Evolutionary conservation across 371 early-diverging fungal species (phyloP), one percentile per base, ranked within the genome.

Genomic region (Funneliformis caledonium): DNA sequence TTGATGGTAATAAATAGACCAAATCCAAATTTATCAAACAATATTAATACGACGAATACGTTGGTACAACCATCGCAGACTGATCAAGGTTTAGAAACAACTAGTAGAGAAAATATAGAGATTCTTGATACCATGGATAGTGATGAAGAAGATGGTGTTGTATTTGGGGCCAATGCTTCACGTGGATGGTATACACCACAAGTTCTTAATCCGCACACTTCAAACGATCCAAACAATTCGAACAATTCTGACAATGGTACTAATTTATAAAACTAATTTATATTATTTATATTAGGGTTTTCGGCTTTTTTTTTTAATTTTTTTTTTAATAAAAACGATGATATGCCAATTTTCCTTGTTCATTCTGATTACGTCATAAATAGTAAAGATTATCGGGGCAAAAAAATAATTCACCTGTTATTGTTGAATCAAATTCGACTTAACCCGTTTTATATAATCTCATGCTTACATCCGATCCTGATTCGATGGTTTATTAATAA

Each of bases 91-190:
- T 19, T 70, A 70, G 70, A 45, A 45, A 47, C 70, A 70, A 70
- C 43, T 14, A 47, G 47, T 70, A 45, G 22, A 22, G 70, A 70
- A 12, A 70, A 70, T 45, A 70, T 70, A 47, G 70, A 70, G n/a
- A 70, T 70, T 45, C n/a, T 70, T n/a, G 70, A 70, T 43, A 70
- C 70, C 5, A 42, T 70, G n/a, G 70, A 70, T 42, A 70, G 70
- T 22, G 70, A 70, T n/a, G 70, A 70, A 1, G 70, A 70, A 0
- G 70, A 70, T 70, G 47, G 70, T 11, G 70, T 47, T 33, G 42
- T 70, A 22, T 70, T 70, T 45, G 47, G 45, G 10, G 43, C 9
- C 4, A 70, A 70, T 47, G 33, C 70, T 7, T 47, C 70, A 3
- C 70, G 70, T n/a, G 70, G 45, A 45, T 70, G 70, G 42, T 12